Base-by-base conservation (phyloP, 2,329 filamentous ascomycete genomes). In the Pestalotiopsis sp. region DNA sequence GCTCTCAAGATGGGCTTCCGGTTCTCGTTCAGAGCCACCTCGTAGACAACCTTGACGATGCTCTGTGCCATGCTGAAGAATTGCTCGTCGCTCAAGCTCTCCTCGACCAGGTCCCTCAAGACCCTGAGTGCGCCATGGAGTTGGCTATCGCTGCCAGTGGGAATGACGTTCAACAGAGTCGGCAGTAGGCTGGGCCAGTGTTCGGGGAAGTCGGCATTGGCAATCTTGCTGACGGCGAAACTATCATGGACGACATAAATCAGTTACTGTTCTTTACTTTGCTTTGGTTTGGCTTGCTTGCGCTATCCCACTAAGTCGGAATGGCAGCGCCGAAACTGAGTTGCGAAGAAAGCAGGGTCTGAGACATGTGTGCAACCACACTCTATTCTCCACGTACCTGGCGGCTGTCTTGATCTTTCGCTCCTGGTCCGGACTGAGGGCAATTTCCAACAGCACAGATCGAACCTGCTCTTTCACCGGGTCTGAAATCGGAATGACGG, bases 121-220 rank as follows among this genome's bases (percentile, higher is more conserved):
- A 98, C 94, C 78, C 92, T 93, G 70, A 99, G 85, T 9, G 95
- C 93, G 66, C 96, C 96, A 79, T 98, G 94, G 64, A 98, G 84
- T 78, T 97, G 94, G 61, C 86, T 84, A 75, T 97, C 93, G 71
- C 86, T 90, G 70, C 93, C 94, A 66, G 85, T 88, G 67, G 92
- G 89, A 75, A 98, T 93, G 65, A 95, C 86, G 58, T 89, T 88
- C 70, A 99, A 88, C 57, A 98, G 86, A 41, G 90, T 89, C 25
- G 94, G 93, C 38, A 99, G 89, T 58, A 99, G 89, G 73, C 89
- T 89, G n/a, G 95, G 94, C 96, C 96, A 99, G 76, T 95, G 89
- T 70, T 98, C 94, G 66, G 96, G 96, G 78, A 97, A 98, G 83
- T 99, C 96, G 76, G 91, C 89, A 72, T 91, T 92, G 68, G 96